These are phyloP conservation scores for Trapa bicornis DNA, from an alignment of 345 rosid genomes.

Conservation along the genomic window DNA sequence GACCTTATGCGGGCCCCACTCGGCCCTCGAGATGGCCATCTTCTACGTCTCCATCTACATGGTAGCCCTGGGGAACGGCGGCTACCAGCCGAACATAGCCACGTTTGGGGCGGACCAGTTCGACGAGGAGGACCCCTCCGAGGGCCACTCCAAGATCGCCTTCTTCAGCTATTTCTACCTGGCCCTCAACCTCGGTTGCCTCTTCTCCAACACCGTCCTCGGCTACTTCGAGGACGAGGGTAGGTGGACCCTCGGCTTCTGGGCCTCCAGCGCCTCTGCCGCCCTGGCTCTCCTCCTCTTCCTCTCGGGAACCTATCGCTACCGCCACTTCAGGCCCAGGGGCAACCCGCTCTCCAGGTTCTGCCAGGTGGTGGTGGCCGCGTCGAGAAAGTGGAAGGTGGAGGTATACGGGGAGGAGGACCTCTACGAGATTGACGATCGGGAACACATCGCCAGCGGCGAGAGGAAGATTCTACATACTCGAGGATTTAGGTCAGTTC, in stretches of 20 bases:
- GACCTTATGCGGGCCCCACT: conserved; percentile 67
- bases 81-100: conserved; percentile 91
- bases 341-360: conserved; percentile 85
- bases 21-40: conserved; percentile 41
- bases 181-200: conserved; percentile 83
- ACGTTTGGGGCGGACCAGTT: conserved; percentile 98
- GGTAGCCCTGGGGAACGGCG: conserved; percentile 86
- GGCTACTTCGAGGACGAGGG: conserved; percentile 96
- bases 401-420: conserved; percentile 30
- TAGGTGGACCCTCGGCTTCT: conserved; percentile 87
- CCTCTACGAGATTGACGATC: conserved; percentile 31
- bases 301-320: conserved; percentile 54
- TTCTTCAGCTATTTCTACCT: conserved; percentile 98
- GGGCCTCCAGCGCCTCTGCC: conserved; percentile 72
- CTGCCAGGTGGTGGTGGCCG: conserved; percentile 80
- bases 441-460: conserved; percentile 26
- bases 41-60: conserved; percentile 89
- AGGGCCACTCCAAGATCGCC: conserved; percentile 72
- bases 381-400: conserved; percentile 54
- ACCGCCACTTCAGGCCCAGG: conserved; percentile 76
- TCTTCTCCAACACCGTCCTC: conserved; percentile 86
- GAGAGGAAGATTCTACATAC: conserved; percentile 72
- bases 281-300: conserved; percentile 48
- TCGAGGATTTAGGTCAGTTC: conserved; percentile 68
- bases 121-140: conserved; percentile 78